Evolutionary conservation across 2,329 filamentous ascomycete species (phyloP).

Genomic region (Diplodia scrobiculata): DNA sequence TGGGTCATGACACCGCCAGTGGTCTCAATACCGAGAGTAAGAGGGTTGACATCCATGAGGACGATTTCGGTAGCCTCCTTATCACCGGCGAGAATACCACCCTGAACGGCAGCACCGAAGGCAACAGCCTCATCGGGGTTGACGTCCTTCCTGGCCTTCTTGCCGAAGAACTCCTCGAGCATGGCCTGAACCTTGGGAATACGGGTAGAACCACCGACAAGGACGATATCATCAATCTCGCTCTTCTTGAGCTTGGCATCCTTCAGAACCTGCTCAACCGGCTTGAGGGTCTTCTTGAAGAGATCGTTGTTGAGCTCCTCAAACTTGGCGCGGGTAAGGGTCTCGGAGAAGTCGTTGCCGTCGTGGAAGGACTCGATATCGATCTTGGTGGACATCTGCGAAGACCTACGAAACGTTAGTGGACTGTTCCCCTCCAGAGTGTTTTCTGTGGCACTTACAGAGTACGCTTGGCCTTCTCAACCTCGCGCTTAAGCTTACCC

Average conservation of each 20-base stretch:
- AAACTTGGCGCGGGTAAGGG: conserved; percentile 96
- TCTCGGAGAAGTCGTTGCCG: conserved; percentile 98
- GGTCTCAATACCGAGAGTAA: conserved; percentile 96
- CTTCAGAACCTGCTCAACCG: conserved; percentile 97
- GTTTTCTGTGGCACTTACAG: conserved; percentile 49
- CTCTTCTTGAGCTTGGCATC: conserved; percentile 96
- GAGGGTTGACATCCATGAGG: conserved; percentile 95
- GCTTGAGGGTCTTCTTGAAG: conserved; percentile 99
- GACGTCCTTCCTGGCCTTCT: conserved; percentile 98
- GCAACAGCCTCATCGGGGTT: conserved; percentile 99
- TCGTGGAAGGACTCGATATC: conserved; percentile 98
- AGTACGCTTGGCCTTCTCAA: conserved; percentile 98
- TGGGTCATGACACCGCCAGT: conserved; percentile 98
- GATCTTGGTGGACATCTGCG: conserved; percentile 78
- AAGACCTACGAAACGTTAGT: conserved; percentile 53
- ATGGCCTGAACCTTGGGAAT: conserved; percentile 96
- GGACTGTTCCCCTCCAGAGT: no score
- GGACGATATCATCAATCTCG: conserved; percentile 93
- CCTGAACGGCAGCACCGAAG: conserved; percentile 95
- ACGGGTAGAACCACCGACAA: conserved; percentile 98
- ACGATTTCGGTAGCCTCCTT: conserved; percentile 77
- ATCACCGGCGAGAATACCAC: conserved; percentile 90
- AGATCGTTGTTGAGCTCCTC: conserved; percentile 99
- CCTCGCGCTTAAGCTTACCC: conserved; percentile 99
- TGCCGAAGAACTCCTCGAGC: conserved; percentile 96